Base-by-base conservation (phyloP, 192 early-diverging fungal species). In the Backusella tarrabulga region DNA sequence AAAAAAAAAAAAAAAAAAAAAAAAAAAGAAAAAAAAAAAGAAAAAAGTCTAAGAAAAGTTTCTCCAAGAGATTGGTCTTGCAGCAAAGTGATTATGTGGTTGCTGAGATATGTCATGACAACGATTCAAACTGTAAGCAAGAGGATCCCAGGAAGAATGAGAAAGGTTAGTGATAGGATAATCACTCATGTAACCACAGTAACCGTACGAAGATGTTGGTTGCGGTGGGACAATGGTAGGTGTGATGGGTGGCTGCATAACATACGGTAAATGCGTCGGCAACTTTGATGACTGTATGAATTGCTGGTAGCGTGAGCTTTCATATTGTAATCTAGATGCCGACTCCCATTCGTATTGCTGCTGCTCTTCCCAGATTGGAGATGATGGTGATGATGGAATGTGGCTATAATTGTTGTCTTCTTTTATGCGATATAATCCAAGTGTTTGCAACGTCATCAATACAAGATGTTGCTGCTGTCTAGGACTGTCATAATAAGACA, bases 71-170 rank as follows among this genome's bases (percentile, higher is more conserved):
- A 76, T 68, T 67, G 54, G 36, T 46, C 40, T 67, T 75, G 36
- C 41, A 34, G 38, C 34, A 26, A 46, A 36, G 36, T 32, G 26
- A 29, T 75, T 23, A 11, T 26, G 26, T 15, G 26, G 56, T 63
- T 63, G 56, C 23, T 72, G 42, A 50, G 71, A 26, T 34, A 42
- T 41, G 14, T 72, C 71, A 32, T 72, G 71, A 19, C 71, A 72
- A 50, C 71, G 40, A n/a, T 72, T 72, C 23, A 72, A 50, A 29
- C 71, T 72, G 23, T 72, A 72, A 72, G 71, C 71, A 46, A 72
- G 71, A 11, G 71, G 71, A 72, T 72, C 71, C 71, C 71, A 72
- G 17, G 71, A 44, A 46, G 71, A 44, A 32, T 72, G 71, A 34
- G 71, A 72, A n/a, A 72, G 40, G 12, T 50, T 72, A 15, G 46